Conservation (phyloP, 345 rosid species). For the Acer saccharum region DNA sequence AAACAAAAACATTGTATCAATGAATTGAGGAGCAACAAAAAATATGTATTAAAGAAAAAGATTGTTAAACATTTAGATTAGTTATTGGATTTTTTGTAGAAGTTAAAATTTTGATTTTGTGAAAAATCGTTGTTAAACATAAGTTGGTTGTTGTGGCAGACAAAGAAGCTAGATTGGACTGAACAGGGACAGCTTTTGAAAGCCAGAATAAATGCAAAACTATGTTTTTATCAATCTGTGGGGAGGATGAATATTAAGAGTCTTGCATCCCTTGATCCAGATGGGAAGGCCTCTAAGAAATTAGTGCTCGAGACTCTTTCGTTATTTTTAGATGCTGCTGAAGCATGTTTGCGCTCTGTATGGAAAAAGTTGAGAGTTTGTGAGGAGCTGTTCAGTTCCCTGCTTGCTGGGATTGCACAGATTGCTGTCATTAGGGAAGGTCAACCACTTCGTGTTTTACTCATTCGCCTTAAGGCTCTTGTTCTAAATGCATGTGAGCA, state of each 20-base stretch:
- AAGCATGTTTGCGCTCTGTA: conserved; percentile 83
- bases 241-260: conserved; percentile 77
- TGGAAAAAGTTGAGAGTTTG: conserved; percentile 94
- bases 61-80: neutral
- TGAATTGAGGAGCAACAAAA: neutral
- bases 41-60: neutral
- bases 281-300: conserved; percentile 85
- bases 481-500: conserved; percentile 88
- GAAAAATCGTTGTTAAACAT: conserved; percentile 11
- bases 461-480: conserved; percentile 90
- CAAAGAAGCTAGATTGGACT: conserved; percentile 92
- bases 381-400: conserved; percentile 81
- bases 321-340: conserved; percentile 85
- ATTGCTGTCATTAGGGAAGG: conserved; percentile 91
- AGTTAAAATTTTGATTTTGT: conserved; percentile 22
- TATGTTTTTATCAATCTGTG: conserved; percentile 84
- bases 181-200: conserved; percentile 84
- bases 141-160: conserved; percentile 48
- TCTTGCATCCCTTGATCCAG: conserved; percentile 73
- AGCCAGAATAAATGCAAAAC: conserved; percentile 77
- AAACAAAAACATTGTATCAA: neutral
- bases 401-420: conserved; percentile 83
- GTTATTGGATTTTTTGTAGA: neutral
- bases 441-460: conserved; percentile 91
- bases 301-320: conserved; percentile 90